Conservation (phyloP, 148 eudicot species). For the Vaccinium vitisidaea region DNA sequence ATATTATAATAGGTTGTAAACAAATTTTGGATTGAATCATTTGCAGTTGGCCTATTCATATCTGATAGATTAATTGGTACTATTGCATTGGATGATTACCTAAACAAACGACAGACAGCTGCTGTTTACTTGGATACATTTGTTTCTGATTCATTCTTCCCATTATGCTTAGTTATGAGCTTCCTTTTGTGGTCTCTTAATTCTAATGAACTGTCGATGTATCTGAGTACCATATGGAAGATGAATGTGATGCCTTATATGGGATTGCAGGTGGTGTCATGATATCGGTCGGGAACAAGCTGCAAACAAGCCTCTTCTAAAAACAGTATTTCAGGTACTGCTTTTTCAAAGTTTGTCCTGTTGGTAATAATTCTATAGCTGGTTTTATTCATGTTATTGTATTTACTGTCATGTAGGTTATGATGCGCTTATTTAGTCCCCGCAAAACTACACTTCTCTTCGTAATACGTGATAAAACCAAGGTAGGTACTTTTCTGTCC, state of each 20-base stretch:
- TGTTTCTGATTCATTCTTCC: background rate
- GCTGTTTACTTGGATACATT: background rate
- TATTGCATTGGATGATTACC: background rate
- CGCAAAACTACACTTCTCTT: constrained; percentile 48
- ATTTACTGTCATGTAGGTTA: constrained; percentile 24
- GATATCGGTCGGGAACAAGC: constrained; percentile 62
- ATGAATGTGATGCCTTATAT: background rate
- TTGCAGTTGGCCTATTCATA: constrained; percentile 3
- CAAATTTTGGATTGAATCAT: background rate
- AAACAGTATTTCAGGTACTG: constrained; percentile 49
- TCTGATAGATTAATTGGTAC: background rate
- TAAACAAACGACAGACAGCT: background rate
- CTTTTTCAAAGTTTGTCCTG: background rate
- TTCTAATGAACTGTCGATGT: background rate
- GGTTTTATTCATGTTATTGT: background rate
- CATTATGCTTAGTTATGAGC: background rate
- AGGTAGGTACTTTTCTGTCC: constrained; percentile 22
- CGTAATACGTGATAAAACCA: constrained; percentile 56
- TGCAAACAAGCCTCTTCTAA: constrained; percentile 46
- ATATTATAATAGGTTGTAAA: background rate
- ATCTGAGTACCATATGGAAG: background rate
- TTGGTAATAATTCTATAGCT: background rate
- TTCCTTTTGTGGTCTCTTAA: background rate
- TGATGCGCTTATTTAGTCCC: constrained; percentile 49
- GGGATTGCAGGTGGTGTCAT: constrained; percentile 46